A percentile compares a stretch with the other conserved stretches of the same genome.
Evolutionary conservation across 345 rosid species (phyloP).

Genomic region (Firmiana major): DNA sequence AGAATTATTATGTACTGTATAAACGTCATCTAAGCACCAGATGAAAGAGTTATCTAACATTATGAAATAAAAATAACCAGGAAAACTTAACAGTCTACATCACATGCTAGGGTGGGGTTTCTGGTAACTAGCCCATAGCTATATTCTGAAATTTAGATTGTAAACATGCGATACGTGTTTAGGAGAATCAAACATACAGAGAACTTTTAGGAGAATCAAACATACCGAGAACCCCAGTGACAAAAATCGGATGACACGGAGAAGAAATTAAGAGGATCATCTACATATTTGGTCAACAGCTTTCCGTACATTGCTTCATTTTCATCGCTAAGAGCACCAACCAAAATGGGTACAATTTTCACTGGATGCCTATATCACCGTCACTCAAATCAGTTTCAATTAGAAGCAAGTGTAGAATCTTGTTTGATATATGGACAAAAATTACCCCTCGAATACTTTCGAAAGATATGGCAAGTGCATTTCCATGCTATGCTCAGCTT

Average conservation of each 20-base stretch:
- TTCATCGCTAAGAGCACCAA: constrained; percentile 76
- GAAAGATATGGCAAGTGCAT: constrained; percentile 96
- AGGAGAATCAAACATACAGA: constrained; percentile 42
- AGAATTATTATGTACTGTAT: neutral
- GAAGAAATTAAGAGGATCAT: constrained; percentile 89
- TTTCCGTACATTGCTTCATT: constrained; percentile 85
- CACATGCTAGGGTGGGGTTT: neutral
- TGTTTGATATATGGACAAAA: neutral
- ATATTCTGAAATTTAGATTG: neutral
- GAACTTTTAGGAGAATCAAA: constrained; percentile 33
- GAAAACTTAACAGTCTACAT: neutral
- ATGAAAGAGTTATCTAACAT: neutral
- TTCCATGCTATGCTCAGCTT: constrained; percentile 98
- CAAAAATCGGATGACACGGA: constrained; percentile 96
- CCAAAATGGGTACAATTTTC: constrained; percentile 88
- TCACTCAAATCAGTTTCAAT: constrained; percentile 14
- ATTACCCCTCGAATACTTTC: constrained; percentile 88
- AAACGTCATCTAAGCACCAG: neutral
- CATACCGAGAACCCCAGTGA: constrained; percentile 97
- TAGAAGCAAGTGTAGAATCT: constrained; percentile 1
- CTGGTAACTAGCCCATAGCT: neutral
- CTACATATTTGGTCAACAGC: constrained; percentile 73
- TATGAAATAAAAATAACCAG: neutral
- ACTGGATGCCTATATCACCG: constrained; percentile 56
- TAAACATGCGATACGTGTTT: neutral